Conservation (phyloP, 2,329 filamentous ascomycete species). For the Fusarium duplospermum region DNA sequence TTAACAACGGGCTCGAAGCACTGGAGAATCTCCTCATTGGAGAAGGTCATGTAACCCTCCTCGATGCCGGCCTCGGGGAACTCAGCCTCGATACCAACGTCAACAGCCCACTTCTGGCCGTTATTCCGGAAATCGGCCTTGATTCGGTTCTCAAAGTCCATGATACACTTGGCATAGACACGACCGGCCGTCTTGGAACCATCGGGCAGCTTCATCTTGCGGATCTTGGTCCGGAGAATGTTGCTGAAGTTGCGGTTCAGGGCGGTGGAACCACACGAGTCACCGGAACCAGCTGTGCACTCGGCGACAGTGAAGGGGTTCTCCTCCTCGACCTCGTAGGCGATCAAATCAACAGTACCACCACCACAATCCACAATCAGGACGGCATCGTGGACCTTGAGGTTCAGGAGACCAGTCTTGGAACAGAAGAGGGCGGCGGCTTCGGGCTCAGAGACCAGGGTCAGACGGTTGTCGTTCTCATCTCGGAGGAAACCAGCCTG, state of each 20-base stretch:
- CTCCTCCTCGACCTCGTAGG: conserved; percentile 98
- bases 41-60: conserved; percentile 99
- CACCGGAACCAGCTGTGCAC: conserved; percentile 95
- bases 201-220: conserved; percentile 98
- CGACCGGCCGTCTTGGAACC: conserved; percentile 97
- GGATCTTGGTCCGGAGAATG: conserved; percentile 95
- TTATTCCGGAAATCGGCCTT: conserved; percentile 99
- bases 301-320: conserved; percentile 96
- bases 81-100: conserved; percentile 98
- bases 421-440: conserved; percentile 97
- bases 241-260: conserved; percentile 99
- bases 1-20: conserved; percentile 99
- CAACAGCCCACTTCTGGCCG: conserved; percentile 98
- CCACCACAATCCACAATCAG: conserved; percentile 98
- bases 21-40: conserved; percentile 98
- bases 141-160: conserved; percentile 99
- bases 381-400: conserved; percentile 99
- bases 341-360: conserved; percentile 98
- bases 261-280: conserved; percentile 97
- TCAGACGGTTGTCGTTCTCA: conserved; percentile 96
- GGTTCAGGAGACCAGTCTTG: conserved; percentile 93
- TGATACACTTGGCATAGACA: conserved; percentile 99
- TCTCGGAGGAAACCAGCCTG: conserved; percentile 97
- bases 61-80: conserved; percentile 98
- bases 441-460: conserved; percentile 95